Percentiles rank a stretch among this genome's conserved stretches.
phyloP scores from a whole-genome alignment of 2,329 filamentous ascomycete genomes.

The Phialophora tarda region DNA sequence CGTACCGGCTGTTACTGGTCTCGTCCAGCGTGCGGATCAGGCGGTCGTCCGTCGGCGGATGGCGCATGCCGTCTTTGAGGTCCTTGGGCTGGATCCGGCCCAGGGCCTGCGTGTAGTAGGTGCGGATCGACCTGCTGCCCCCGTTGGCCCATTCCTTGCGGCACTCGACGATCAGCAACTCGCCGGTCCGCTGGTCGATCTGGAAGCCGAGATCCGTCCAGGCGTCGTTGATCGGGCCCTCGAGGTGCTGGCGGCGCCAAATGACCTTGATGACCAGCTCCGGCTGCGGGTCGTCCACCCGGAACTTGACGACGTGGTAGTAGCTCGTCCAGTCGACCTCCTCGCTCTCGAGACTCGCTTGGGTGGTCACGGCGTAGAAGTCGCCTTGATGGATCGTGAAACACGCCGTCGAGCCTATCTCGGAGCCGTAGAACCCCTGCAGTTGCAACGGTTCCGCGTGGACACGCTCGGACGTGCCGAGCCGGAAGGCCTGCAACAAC shows the following conservation, averaged over 20 bases:
- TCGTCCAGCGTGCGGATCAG: conserved; percentile 34
- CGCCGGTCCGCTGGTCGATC: conserved; percentile 63
- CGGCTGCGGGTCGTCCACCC: conserved; percentile 54
- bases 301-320: conserved; percentile 71
- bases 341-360: conserved; percentile 65
- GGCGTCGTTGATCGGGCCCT: conserved; percentile 66
- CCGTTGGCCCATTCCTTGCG: conserved; percentile 70
- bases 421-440: conserved; percentile 65
- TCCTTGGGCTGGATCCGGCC: conserved; percentile 42
- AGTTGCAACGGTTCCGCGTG: conserved; percentile 57
- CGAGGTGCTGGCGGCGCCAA: conserved; percentile 34
- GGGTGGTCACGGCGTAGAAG: conserved; percentile 74
- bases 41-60: conserved; percentile 26
- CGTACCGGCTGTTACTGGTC: conserved; percentile 40
- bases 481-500: conserved; percentile 62
- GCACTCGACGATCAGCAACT: conserved; percentile 68
- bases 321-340: conserved; percentile 71
- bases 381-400: conserved; percentile 71
- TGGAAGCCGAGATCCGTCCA: conserved; percentile 72
- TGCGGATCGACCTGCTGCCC: conserved; percentile 65
- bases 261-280: conserved; percentile 34
- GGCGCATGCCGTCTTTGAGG: conserved; percentile 19
- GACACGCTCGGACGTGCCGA: conserved; percentile 52
- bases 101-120: conserved; percentile 64
- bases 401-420: conserved; percentile 70